These are phyloP conservation scores for Vittaforma corneae DNA, from an alignment of 371 early-diverging fungal genomes.

Conservation along the genomic window DNA sequence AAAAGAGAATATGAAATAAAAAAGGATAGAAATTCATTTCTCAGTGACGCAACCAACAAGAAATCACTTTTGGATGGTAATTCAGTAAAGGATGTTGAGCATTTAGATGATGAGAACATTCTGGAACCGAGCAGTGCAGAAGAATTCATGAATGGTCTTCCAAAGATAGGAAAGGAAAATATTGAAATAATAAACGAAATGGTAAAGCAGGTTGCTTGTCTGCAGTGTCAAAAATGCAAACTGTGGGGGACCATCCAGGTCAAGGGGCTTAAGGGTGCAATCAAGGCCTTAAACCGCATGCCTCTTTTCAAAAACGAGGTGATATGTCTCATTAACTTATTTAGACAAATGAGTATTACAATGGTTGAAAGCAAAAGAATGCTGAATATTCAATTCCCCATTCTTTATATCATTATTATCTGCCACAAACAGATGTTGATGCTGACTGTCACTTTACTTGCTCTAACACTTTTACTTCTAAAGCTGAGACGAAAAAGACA, in stretches of 20 bases:
- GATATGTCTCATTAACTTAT: slow-evolving; percentile 32
- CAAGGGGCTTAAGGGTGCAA: slow-evolving; percentile 68
- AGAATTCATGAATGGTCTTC: not conserved
- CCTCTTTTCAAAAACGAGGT: slow-evolving; percentile 18
- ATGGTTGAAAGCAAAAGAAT: not conserved
- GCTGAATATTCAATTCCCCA: too few relatives aligned
- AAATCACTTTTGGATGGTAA: not conserved
- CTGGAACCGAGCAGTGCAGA: not conserved
- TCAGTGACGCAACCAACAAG: too few relatives aligned
- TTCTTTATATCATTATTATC: too few relatives aligned
- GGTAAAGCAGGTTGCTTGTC: slow-evolving; percentile 74
- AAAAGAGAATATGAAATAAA: not conserved
- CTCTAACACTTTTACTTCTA: too few relatives aligned
- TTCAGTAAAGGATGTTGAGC: not conserved
- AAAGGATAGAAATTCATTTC: too few relatives aligned
- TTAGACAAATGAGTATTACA: slow-evolving; percentile 25
- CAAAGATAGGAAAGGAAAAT: not conserved
- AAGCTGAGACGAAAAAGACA: too few relatives aligned
- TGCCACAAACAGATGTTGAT: too few relatives aligned
- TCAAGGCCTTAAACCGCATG: slow-evolving; percentile 66
- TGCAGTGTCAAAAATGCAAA: slow-evolving; percentile 87
- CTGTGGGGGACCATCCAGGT: slow-evolving; percentile 81
- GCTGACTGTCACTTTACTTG: too few relatives aligned
- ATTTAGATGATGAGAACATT: not conserved
- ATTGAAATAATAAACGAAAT: slow-evolving; percentile 16